Percentiles rank a stretch among this genome's conserved stretches.
phyloP scores from a whole-genome alignment of 1,284 basidiomycete genomes.

The Sporisorium reilianum region DNA sequence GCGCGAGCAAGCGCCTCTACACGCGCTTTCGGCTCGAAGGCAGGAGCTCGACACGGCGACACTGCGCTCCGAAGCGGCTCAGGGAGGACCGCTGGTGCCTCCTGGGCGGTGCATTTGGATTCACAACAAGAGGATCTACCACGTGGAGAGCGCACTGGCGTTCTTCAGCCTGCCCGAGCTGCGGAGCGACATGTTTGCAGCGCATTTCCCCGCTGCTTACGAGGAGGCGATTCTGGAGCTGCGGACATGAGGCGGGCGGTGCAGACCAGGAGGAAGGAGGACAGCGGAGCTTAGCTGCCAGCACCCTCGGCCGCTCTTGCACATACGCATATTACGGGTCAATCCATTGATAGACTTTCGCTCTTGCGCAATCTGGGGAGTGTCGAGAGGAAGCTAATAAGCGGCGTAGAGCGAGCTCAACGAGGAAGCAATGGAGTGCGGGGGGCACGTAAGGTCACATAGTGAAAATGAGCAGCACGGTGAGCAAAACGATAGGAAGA shows the following conservation, averaged over 20 bases:
- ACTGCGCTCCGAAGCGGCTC: slow-evolving; percentile 56
- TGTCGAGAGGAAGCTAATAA: no score
- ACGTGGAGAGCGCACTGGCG: slow-evolving; percentile 55
- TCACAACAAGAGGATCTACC: slow-evolving; percentile 54
- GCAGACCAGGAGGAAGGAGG: not conserved
- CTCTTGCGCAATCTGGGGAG: no score
- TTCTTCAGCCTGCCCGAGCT: slow-evolving; percentile 67
- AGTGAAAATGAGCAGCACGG: slow-evolving; percentile 2
- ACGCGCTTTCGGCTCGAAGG: slow-evolving; percentile 57
- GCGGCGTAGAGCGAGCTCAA: not conserved
- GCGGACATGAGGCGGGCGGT: slow-evolving; percentile 4
- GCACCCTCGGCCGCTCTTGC: not conserved
- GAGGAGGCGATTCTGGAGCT: slow-evolving; percentile 61
- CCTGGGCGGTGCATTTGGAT: slow-evolving; percentile 63
- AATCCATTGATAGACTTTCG: no score
- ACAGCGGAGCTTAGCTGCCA: not conserved
- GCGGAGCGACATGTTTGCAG: slow-evolving; percentile 58
- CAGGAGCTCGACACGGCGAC: slow-evolving; percentile 62
- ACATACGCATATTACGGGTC: not conserved
- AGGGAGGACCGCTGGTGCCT: slow-evolving; percentile 62
- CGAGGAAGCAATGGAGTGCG: not conserved
- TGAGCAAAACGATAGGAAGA: not conserved
- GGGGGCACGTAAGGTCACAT: not conserved
- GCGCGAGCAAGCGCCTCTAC: slow-evolving; percentile 50
- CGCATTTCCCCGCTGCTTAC: slow-evolving; percentile 67